Conservation (phyloP, 768 basidiomycete genomes). For the Asterophora lycoperdoides region DNA sequence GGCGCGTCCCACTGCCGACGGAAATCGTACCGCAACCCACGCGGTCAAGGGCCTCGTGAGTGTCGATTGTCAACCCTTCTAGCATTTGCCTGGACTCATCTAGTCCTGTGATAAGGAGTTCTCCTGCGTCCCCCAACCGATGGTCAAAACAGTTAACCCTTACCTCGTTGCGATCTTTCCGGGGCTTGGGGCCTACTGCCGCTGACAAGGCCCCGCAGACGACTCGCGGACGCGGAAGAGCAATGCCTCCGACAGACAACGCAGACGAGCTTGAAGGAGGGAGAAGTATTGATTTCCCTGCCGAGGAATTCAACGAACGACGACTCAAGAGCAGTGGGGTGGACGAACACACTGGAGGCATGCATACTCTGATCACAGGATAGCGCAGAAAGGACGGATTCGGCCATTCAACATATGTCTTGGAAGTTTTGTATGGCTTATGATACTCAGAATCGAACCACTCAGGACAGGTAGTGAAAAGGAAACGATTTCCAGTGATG, state of each 20-base stretch:
- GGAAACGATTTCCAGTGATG: no score
- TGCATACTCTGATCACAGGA: no score
- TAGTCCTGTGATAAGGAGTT: conserved; percentile 6
- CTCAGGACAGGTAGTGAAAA: no score
- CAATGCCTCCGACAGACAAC: not conserved
- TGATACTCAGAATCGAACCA: no score
- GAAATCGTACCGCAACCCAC: conserved; percentile 14
- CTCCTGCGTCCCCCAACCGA: not conserved
- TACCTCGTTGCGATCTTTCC: conserved; percentile 22
- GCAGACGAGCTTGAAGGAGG: not conserved
- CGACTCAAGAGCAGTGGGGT: not conserved
- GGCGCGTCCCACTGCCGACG: conserved; percentile 47
- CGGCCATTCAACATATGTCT: no score
- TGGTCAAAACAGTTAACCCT: conserved; percentile 18
- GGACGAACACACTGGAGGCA: no score
- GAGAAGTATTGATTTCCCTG: no score
- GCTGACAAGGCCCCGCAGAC: conserved; percentile 4
- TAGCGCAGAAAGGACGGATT: no score
- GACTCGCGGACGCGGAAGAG: not conserved
- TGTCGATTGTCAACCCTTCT: not conserved
- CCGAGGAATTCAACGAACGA: not conserved
- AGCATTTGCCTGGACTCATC: not conserved
- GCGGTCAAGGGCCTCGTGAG: conserved; percentile 17
- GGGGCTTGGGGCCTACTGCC: not conserved
- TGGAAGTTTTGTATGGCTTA: no score